Evolutionary conservation across 805 yeast species (phyloP), one percentile per base, ranked within the genome.

Genomic region (Huiozyma sinensis): DNA sequence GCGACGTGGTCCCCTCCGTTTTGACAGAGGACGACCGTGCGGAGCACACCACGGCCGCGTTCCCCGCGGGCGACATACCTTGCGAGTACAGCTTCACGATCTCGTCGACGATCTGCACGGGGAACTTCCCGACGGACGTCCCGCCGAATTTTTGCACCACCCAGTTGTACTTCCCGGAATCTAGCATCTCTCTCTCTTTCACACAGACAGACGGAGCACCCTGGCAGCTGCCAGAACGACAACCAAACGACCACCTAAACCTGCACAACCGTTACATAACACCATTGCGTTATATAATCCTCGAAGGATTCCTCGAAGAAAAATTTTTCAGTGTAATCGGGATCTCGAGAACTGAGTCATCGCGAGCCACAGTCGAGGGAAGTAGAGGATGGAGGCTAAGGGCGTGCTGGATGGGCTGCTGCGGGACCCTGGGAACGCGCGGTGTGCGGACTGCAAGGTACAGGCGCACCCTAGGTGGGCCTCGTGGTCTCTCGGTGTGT

Each of bases 401-500:
- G 24, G 24, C 24, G 24, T 17, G 24, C 24, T 17, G 24, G 24
- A 17, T 17, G 24, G 24, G 24, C 24, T 17, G 33, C 72, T 90
- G 38, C 78, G 76, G 46, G 95, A 87, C 54, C 78, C 79, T 1
- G 77, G 76, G 35, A 90, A 90, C 68, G 77, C 75, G 57, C 61
- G 68, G 39, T 90, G 98, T 63, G 95, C 89, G 3, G 98, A 90
- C 64, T 90, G 98, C 66, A 90, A 90, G 63, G 73, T 80, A 0
- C 73, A 90, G 10, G 73, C 82, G 31, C 94, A 90, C 64, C 98
- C 98, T 12, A 73, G 98, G 43, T 90, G 98, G 98, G 96, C 97
- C n/a, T 81, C 94, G 24, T 90, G 97, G 96, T 88, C 82, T 52
- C 64, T 90, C 42, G 98, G 98, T 17, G 77, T 92, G 45, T 87